Percentiles rank a stretch among this genome's conserved stretches.
Conservation (phyloP, 805 yeast species). For the Blastobotrys mokoenaii region DNA sequence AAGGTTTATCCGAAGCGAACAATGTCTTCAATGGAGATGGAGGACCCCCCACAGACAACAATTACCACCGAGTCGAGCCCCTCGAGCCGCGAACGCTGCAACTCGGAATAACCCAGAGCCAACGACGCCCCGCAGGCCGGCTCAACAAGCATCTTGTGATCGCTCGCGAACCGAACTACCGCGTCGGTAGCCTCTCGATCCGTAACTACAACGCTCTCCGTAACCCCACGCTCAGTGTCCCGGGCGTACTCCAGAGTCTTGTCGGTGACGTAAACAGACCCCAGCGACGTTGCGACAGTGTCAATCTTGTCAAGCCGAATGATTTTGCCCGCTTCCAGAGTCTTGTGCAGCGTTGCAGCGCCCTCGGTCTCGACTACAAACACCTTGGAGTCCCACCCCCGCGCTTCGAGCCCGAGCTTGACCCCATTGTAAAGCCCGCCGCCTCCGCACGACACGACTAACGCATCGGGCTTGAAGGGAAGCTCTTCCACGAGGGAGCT, state of each 20-base stretch:
- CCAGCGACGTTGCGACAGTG: slow-evolving; percentile 52
- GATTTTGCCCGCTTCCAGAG: slow-evolving; percentile 36
- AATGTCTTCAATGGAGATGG: background rate
- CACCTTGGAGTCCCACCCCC: slow-evolving; percentile 32
- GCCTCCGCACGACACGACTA: slow-evolving; percentile 87
- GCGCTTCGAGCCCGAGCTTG: slow-evolving; percentile 65
- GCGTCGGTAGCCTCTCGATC: slow-evolving; percentile 49
- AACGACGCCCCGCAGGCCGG: slow-evolving; percentile 68
- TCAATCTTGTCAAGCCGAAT: slow-evolving; percentile 34
- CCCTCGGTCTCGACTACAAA: slow-evolving; percentile 53
- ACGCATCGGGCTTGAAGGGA: slow-evolving; percentile 73
- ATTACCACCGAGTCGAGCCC: slow-evolving; percentile 16
- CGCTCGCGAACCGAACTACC: slow-evolving; percentile 38
- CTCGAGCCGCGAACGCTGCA: too few relatives aligned
- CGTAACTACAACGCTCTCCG: slow-evolving; percentile 34
- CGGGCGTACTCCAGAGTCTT: slow-evolving; percentile 36
- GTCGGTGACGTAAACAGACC: slow-evolving; percentile 45
- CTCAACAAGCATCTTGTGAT: slow-evolving; percentile 44
- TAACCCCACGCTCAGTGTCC: slow-evolving; percentile 31
- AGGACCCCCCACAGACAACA: slow-evolving; percentile 20
- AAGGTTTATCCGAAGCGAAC: too few relatives aligned
- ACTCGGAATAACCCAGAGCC: slow-evolving; percentile 23
- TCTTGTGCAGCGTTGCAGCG: slow-evolving; percentile 45
- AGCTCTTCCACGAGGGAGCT: slow-evolving; percentile 86
- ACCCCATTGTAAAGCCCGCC: slow-evolving; percentile 87